Conservation (phyloP, 306 rosid genomes). For the Begonia fuchsioides region DNA sequence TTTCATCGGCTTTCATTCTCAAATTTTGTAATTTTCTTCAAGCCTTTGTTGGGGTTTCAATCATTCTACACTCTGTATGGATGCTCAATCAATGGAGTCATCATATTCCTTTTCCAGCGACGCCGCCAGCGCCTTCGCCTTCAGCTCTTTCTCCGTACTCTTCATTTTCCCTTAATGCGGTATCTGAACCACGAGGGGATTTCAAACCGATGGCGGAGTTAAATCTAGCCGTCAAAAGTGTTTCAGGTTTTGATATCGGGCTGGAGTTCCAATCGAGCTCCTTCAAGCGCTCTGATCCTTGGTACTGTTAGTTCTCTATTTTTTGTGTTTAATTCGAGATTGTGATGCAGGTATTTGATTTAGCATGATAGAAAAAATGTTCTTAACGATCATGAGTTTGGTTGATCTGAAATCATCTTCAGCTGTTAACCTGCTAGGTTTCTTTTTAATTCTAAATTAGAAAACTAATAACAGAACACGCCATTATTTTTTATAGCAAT, state of each 20-base stretch:
- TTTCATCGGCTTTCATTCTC: constrained; percentile 57
- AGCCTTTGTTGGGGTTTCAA: constrained; percentile 66
- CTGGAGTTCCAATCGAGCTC: constrained; percentile 23
- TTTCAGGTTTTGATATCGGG: constrained; percentile 19
- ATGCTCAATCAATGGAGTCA: constrained; percentile 70
- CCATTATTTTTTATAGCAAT: too few relatives aligned
- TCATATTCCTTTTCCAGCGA: constrained; percentile 36
- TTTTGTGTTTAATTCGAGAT: too few relatives aligned
- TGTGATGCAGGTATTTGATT: too few relatives aligned
- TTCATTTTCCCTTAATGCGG: constrained; percentile 12
- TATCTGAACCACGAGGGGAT: constrained; percentile 9
- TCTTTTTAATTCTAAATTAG: too few relatives aligned
- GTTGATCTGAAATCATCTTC: too few relatives aligned
- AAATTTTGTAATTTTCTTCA: constrained; percentile 70
- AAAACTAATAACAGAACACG: too few relatives aligned
- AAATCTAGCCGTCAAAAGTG: constrained; percentile 18
- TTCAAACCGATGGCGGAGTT: constrained; percentile 14
- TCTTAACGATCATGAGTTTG: too few relatives aligned
- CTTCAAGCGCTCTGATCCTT: constrained; percentile 58
- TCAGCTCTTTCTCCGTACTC: constrained; percentile 27
- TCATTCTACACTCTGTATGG: constrained; percentile 68
- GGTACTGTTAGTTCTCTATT: constrained; percentile 23
- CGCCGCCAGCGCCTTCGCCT: constrained; percentile 6
- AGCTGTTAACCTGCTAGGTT: too few relatives aligned
- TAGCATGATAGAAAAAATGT: too few relatives aligned